Base-by-base conservation (phyloP, 2,329 filamentous ascomycete species). In the Talaromyces sp. region DNA sequence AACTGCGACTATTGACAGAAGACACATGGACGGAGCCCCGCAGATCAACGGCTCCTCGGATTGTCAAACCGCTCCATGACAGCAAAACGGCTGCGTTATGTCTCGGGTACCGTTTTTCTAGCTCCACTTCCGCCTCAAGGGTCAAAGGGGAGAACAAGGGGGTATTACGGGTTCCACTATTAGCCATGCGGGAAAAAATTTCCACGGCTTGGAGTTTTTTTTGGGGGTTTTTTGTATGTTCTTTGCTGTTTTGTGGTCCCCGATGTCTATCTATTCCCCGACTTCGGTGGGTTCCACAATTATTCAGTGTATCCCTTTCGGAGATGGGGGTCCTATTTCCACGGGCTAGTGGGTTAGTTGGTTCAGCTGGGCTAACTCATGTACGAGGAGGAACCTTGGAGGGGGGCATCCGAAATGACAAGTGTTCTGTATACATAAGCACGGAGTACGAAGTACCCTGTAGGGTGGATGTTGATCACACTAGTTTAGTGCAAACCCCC, bases 31-130 rank as follows among this genome's bases (percentile, higher is more conserved):
- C 45, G 51, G 39, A 50, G 48, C 47, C 52, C 53, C 47, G 51
- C 50, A 50, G 51, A 54, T 61, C 57, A 47, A 49, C 47, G 45
- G 39, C 39, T 24, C 40, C 22, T 54, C 50, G 41, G 41, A 42
- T 51, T 24, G 50, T 58, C 48, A 45, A 36, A 35, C 44, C 24
- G 24, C 42, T 49, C 48, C 50, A 47, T 57, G 57, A 57, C 52
- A 57, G 54, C 32, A 49, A 52, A 59, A 59, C 56, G 54, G 56
- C 24, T 27, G 40, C 29, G 36, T 30, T 33, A 36, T 37, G 19
- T 36, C 44, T 30, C 33, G 32, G 45, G n/a, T 29, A 32, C 24
- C 35, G 33, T 39, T 47, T 37, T 45, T 47, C 10, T 45, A n/a
- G 17, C 45, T 47, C 45, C 45, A 47, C 45, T 16, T 24, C 19